Percentiles rank a stretch among this genome's conserved stretches.
phyloP scores from a whole-genome alignment of 1,284 basidiomycete genomes.

The Retiboletus fuscus region DNA sequence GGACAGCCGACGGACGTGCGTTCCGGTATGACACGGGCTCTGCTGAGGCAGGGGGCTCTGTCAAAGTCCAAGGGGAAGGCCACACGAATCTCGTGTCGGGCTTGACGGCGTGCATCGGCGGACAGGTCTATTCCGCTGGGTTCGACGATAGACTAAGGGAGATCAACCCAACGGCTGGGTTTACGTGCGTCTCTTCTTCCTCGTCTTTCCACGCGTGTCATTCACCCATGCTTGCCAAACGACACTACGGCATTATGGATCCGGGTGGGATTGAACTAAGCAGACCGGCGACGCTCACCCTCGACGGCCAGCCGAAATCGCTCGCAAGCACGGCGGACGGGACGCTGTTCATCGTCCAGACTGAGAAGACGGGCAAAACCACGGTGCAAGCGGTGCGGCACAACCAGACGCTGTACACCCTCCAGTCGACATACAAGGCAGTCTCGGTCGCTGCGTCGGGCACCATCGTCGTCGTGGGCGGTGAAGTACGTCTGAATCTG shows the following conservation, averaged over 20 bases:
- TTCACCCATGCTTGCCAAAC: not conserved
- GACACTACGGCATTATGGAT: not conserved
- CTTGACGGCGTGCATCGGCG: slow-evolving; percentile 61
- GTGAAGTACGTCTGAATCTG: slow-evolving; percentile 64
- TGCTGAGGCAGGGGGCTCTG: slow-evolving; percentile 39
- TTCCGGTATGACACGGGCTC: slow-evolving; percentile 69
- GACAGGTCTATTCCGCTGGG: slow-evolving; percentile 75
- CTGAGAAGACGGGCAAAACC: slow-evolving; percentile 62
- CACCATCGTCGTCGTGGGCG: slow-evolving; percentile 76
- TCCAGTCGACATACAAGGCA: slow-evolving; percentile 66
- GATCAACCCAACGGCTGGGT: slow-evolving; percentile 63
- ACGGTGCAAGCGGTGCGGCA: slow-evolving; percentile 75
- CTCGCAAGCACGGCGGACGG: slow-evolving; percentile 72
- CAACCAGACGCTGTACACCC: slow-evolving; percentile 73
- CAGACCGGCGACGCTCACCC: slow-evolving; percentile 62
- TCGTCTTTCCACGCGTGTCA: not conserved
- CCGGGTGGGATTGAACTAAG: slow-evolving; percentile 7
- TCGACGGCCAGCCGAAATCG: slow-evolving; percentile 79
- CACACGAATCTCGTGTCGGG: slow-evolving; percentile 82
- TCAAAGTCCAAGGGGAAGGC: slow-evolving; percentile 69
- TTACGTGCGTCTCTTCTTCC: slow-evolving; percentile 62
- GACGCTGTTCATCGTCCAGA: slow-evolving; percentile 73
- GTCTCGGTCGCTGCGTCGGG: slow-evolving; percentile 68
- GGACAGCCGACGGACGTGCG: slow-evolving; percentile 86
- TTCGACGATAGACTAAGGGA: slow-evolving; percentile 86